Base-by-base conservation (phyloP, 331 rosid species). In the Quercus tomentella region DNA sequence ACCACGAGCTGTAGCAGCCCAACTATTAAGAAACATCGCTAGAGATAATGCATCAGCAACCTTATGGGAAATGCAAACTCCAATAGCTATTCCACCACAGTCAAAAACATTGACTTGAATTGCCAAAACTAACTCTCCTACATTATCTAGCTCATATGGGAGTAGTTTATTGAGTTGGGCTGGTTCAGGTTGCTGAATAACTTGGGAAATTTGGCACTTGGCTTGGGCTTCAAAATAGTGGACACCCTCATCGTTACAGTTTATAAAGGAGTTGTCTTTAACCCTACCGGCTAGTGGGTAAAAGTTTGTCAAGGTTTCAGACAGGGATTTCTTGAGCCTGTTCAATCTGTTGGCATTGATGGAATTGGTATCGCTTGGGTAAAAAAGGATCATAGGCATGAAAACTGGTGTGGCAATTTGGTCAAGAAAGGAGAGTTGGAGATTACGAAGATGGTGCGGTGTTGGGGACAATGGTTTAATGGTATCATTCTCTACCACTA, bases 381-480 rank as follows among this genome's bases (percentile, higher is more conserved):
- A 87, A 76, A 82, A 87, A 43, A 84, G 84, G 49, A 87, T 75
- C 54, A 81, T 71, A 15, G 90, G 90, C 76, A 79, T 84, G 79
- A 70, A 84, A 30, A 74, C 71, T 21, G 82, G 71, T 7, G 86
- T 84, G 15, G 85, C 73, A 49, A 76, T 1, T 43, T 87, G 88
- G 71, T 84, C 88, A 9, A 87, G 82, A 55, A 79, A 61, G 10
- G 90, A 82, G 55, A 84, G 90, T 37, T 79, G 75, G 83, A 68
- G 83, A n/a, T 57, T 61, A 56, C 58, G 73, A 65, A 79, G 82
- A 12, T 79, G 35, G 7, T 55, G 23, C 0, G 89, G 87, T 8
- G 85, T 86, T 43, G 83, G 85, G 43, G 83, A 80, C 3, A 82
- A 83, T 58, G 89, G 89, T 68, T 74, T 80, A 71, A 86, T 56